Percentiles rank a stretch among this genome's conserved stretches.
Evolutionary conservation across 2,329 filamentous ascomycete species (phyloP).

Genomic region (Periconia digitata): DNA sequence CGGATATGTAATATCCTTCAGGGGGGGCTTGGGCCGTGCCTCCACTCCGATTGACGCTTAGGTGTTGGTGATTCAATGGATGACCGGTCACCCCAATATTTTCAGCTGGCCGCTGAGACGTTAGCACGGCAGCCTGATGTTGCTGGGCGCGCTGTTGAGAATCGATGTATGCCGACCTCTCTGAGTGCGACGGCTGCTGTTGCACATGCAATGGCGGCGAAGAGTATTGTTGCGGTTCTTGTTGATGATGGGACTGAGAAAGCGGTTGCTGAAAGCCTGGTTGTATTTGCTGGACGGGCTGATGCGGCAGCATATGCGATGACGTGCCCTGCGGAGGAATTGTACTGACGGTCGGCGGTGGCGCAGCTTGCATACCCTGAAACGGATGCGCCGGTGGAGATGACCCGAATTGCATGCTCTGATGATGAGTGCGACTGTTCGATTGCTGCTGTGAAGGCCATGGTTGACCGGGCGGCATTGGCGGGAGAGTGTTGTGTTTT

Average conservation of each 20-base stretch:
- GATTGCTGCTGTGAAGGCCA: slow-evolving; percentile 21
- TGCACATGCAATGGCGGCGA: slow-evolving; percentile 7
- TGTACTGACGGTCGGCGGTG: slow-evolving; percentile 14
- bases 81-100: background rate
- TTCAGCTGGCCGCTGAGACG: background rate
- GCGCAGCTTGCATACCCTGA: slow-evolving; percentile 19
- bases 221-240: slow-evolving; percentile 5
- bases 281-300: slow-evolving; percentile 5
- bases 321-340: slow-evolving; percentile 11
- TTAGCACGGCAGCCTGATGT: background rate
- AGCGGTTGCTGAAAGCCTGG: slow-evolving; percentile 5
- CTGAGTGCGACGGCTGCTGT: background rate
- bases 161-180: slow-evolving; percentile 12
- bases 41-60: background rate
- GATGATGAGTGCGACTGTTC: slow-evolving; percentile 15
- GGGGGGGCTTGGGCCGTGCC: slow-evolving; percentile 3
- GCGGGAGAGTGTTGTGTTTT: slow-evolving; percentile 21
- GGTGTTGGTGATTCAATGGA: background rate
- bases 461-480: slow-evolving; percentile 16
- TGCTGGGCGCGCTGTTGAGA: slow-evolving; percentile 9
- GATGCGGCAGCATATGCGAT: slow-evolving; percentile 14
- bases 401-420: slow-evolving; percentile 17
- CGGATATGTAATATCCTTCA: slow-evolving; percentile 6
- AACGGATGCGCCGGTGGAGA: slow-evolving; percentile 16
- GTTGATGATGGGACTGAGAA: slow-evolving; percentile 1